Base-by-base conservation (phyloP, 2,329 filamentous ascomycete genomes). In the Xylariaceae sp. region DNA sequence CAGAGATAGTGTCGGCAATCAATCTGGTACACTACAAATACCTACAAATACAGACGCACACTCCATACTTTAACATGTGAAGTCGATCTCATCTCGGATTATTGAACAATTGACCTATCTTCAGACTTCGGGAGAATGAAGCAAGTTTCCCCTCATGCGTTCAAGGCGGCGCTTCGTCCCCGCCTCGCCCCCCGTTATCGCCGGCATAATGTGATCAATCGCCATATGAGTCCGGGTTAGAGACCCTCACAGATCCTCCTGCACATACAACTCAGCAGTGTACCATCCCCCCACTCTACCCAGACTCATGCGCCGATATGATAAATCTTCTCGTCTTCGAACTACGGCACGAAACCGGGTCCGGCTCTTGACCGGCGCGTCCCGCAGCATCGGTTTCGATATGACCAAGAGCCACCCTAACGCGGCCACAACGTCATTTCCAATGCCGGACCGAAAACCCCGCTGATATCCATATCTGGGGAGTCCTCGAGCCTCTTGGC, bases 281-380 rank as follows among this genome's bases (percentile, higher is more conserved):
- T 10, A 49, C 10, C 37, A 37, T 42, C 37, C 37, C 37, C 37
- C 37, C 37, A 42, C 37, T 10, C 8, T 18, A 30, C 23, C 23
- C 37, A 42, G 37, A 13, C 37, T 13, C 37, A 10, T 42, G 37
- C 37, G 37, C 37, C 37, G 37, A 42, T 42, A 42, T 42, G 8
- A 42, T 42, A 3, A 9, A 10, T 42, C 11, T 42, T 42, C 11
- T 42, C 4, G 7, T 30, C 10, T 7, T 23, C 30, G 3, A 23
- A 62, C n/a, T 15, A 68, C 67, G 67, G 50, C 62, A 13, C 62
- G 11, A 42, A n/a, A 60, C 15, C 55, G 65, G 63, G 62, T 70
- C 13, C 69, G 68, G 67, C 63, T 70, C 23, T 59, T 69, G 15
- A 69, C 13, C 69, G 68, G 67, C 63, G 69, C 23, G 59, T 69